Percentiles rank a stretch among this genome's conserved stretches.
Conservation (phyloP, 75 land plant species). For the Pseudotsuga menziesii region DNA sequence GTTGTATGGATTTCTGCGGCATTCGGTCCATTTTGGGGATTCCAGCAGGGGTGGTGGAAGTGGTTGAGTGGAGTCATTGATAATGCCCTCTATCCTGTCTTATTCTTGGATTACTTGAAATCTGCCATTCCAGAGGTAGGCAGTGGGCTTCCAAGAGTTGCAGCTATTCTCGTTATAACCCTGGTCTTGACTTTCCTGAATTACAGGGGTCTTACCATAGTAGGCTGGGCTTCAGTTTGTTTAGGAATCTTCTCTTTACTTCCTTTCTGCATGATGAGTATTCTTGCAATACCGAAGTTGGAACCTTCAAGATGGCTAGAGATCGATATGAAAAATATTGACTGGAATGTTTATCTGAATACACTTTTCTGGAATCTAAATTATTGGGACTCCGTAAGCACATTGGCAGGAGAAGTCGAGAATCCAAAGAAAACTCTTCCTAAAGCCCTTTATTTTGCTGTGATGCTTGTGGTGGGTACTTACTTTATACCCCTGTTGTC, state of each 20-base stretch:
- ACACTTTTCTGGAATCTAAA: constrained; percentile 70
- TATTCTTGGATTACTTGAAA: constrained; percentile 38
- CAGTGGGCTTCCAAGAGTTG: constrained; percentile 26
- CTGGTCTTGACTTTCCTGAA: constrained; percentile 64
- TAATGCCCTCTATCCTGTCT: constrained; percentile 55
- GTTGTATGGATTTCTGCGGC: constrained; percentile 84
- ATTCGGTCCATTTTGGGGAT: constrained; percentile 81
- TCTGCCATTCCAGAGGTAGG: constrained; percentile 32
- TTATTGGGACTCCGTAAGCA: constrained; percentile 75
- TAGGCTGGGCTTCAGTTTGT: constrained; percentile 51
- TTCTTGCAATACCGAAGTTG: constrained; percentile 59
- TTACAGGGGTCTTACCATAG: constrained; percentile 73
- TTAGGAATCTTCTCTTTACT: constrained; percentile 62
- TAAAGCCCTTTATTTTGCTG: constrained; percentile 39
- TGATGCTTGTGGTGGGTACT: constrained; percentile 47
- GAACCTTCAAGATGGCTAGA: constrained; percentile 48
- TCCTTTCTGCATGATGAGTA: constrained; percentile 56
- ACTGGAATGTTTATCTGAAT: constrained; percentile 70
- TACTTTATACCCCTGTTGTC: constrained; percentile 62
- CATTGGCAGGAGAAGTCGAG: constrained; percentile 57
- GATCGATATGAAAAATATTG: constrained; percentile 34
- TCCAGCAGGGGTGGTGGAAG: constrained; percentile 81
- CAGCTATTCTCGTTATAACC: constrained; percentile 48
- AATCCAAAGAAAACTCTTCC: constrained; percentile 49
- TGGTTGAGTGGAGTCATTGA: constrained; percentile 89